These are phyloP conservation scores for Quercus tomentella DNA, from an alignment of 331 rosid species.

Conservation along the genomic window DNA sequence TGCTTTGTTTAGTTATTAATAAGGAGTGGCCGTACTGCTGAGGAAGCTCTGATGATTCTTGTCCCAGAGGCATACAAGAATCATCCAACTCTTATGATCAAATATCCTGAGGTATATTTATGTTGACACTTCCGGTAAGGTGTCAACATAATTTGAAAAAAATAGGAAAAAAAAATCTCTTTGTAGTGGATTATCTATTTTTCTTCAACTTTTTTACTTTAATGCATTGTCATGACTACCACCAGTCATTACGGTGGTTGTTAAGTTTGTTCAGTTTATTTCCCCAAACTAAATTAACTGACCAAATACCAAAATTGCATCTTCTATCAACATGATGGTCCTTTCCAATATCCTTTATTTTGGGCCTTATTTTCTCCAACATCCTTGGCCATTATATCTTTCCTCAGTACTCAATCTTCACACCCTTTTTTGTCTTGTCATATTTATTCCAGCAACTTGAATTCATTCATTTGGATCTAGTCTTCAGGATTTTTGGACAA, in stretches of 20 bases:
- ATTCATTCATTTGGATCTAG: not conserved
- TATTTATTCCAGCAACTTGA: not conserved
- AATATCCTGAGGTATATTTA: conserved; percentile 85
- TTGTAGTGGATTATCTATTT: not conserved
- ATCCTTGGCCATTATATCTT: not conserved
- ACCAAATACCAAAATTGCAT: not conserved
- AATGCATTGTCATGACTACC: not conserved
- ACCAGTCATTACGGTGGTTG: not conserved
- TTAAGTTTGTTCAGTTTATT: not conserved
- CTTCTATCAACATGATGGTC: not conserved
- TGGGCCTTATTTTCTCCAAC: not conserved
- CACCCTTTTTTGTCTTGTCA: not conserved
- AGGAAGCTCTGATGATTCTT: conserved; percentile 96
- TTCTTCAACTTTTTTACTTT: not conserved
- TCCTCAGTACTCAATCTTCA: not conserved
- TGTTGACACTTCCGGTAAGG: not conserved
- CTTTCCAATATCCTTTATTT: not conserved
- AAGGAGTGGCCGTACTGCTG: conserved; percentile 91
- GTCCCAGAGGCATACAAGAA: conserved; percentile 98
- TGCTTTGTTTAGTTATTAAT: conserved; percentile 59
- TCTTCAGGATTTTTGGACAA: not conserved
- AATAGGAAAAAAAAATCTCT: not conserved
- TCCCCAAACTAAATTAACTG: not conserved
- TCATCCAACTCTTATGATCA: conserved; percentile 83
- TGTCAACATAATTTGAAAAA: not conserved